Evolutionary conservation across 2,329 filamentous ascomycete genomes (phyloP).

Genomic region (Claviceps arundinis): DNA sequence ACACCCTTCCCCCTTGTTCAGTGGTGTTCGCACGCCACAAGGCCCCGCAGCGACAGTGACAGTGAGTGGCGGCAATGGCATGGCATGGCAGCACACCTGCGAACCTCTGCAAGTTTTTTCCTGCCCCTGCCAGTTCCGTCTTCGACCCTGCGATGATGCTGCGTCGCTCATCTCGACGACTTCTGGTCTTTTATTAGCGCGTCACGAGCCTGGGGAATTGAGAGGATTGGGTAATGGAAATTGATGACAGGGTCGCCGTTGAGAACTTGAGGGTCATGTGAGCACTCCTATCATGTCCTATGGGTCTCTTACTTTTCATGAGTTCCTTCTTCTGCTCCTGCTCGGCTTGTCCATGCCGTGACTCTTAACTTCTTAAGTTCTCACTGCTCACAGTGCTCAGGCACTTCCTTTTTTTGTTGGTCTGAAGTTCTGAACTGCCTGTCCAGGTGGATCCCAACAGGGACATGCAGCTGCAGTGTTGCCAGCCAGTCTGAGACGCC

Average conservation of each 20-base stretch:
- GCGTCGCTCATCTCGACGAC: background rate
- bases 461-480: background rate
- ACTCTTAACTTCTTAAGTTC: background rate
- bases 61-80: no score
- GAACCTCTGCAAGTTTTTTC: no score
- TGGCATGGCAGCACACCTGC: no score
- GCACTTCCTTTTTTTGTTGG: background rate
- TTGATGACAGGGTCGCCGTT: background rate
- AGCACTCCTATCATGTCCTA: slow-evolving; percentile 5
- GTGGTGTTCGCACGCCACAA: no score
- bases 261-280: slow-evolving; percentile 6
- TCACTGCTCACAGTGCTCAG: background rate
- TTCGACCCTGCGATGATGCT: no score
- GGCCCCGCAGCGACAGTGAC: no score
- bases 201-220: background rate
- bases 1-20: no score
- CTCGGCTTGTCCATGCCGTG: background rate
- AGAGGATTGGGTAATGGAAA: slow-evolving; percentile 10
- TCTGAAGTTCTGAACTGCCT: background rate
- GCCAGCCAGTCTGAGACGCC: background rate
- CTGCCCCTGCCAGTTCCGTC: no score
- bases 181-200: slow-evolving; percentile 1
- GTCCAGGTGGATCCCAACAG: background rate
- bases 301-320: background rate
- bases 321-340: background rate